Percentiles rank a stretch among this genome's conserved stretches.
Conservation (phyloP, 78 protist genomes). For the Polysphondylium violaceum region DNA sequence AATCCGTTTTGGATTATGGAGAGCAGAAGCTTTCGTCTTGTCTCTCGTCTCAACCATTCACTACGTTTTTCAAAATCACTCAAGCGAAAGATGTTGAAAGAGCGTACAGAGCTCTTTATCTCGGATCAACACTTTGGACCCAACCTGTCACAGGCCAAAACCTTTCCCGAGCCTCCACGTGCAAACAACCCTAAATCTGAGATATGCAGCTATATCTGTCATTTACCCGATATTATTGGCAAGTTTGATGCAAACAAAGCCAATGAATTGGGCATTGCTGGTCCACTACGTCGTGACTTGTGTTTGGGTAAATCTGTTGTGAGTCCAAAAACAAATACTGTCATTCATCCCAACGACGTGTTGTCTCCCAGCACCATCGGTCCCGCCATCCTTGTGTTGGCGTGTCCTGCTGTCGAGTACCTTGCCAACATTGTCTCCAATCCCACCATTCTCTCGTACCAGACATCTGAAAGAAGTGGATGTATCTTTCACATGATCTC, state of each 20-base stretch:
- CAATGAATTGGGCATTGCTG: conserved; percentile 25
- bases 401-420: conserved; percentile 28
- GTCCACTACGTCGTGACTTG: background rate
- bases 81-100: background rate
- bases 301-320: conserved; percentile 49
- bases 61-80: background rate
- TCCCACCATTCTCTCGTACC: background rate
- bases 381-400: conserved; percentile 26
- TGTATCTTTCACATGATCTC: conserved; percentile 58
- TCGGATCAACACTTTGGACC: conserved; percentile 26
- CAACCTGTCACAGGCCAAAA: background rate
- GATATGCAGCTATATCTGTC: conserved; percentile 22
- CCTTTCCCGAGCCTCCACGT: background rate
- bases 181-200: background rate
- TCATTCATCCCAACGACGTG: conserved; percentile 14
- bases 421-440: background rate
- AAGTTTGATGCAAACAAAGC: conserved; percentile 38
- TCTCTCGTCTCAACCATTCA: conserved; percentile 16
- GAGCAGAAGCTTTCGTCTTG: conserved; percentile 36
- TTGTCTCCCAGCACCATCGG: conserved; percentile 50
- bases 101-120: conserved; percentile 24
- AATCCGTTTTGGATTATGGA: conserved; percentile 45
- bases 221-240: conserved; percentile 62
- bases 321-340: background rate
- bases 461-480: background rate